These are phyloP conservation scores for Pisolithus marmoratus DNA, from an alignment of 768 basidiomycete species.

Conservation along the genomic window DNA sequence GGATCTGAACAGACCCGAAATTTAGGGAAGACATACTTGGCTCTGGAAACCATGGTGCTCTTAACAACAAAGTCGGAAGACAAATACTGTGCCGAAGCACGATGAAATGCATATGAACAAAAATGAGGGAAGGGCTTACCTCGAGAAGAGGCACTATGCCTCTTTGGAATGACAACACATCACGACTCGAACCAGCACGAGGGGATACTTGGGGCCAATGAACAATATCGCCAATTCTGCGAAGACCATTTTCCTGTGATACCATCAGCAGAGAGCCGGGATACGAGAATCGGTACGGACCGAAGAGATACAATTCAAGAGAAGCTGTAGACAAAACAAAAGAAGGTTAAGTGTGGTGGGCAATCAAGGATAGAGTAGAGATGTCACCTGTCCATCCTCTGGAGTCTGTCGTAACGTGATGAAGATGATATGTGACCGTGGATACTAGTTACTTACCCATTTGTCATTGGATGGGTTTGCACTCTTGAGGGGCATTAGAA, in stretches of 20 bases:
- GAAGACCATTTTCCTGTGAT: constrained; percentile 42
- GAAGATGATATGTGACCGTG: neutral
- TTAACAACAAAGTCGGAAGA: constrained; percentile 56
- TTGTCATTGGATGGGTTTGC: constrained; percentile 31
- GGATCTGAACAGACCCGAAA: neutral
- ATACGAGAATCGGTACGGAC: constrained; percentile 18
- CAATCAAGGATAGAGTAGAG: neutral
- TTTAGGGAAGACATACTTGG: constrained; percentile 39
- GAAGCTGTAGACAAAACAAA: constrained; percentile 23
- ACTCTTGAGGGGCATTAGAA: constrained; percentile 32
- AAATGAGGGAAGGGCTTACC: constrained; percentile 23
- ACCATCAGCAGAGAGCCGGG: neutral
- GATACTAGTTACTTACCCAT: constrained; percentile 34
- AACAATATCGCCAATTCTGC: constrained; percentile 46
- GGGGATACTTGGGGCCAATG: constrained; percentile 38
- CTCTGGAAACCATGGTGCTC: constrained; percentile 43
- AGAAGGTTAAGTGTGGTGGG: neutral
- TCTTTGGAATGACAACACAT: constrained; percentile 51
- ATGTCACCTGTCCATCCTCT: constrained; percentile 47
- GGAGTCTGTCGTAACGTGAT: constrained; percentile 27
- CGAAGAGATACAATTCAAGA: constrained; percentile 34
- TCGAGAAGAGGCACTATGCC: constrained; percentile 50
- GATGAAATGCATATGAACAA: neutral
- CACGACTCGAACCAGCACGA: constrained; percentile 28
- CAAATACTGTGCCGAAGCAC: constrained; percentile 38